Evolutionary conservation across 2,329 filamentous ascomycete genomes (phyloP), one percentile per base, ranked within the genome.

Genomic region (Lachnellula subtilissima): DNA sequence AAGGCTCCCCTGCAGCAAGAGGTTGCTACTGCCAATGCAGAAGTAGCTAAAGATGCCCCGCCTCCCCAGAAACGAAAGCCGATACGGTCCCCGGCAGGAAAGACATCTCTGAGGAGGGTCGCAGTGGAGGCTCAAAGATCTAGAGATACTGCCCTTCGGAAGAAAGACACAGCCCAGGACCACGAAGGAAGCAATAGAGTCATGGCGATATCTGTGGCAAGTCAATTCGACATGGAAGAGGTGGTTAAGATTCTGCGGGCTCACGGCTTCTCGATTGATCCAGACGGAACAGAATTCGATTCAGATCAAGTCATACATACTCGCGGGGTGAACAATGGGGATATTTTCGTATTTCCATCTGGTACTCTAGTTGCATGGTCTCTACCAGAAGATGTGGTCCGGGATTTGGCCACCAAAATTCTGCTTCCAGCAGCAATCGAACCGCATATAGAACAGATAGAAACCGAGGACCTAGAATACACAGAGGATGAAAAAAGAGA

Each of bases 281-380:
- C 84, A 2, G 82, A 87, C 63, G 74, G 73, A 49, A 83, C 79
- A 12, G 80, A 77, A 14, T 85, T 87, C 63, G 82, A 85, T 62
- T 74, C 78, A 48, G 76, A 77, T 61, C 83, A 86, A 65, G 82
- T 87, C 5, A 80, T 87, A 49, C 84, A 87, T 66, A 84, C 83
- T 6, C 75, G 82, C 51, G 78, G 78, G 8, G 76, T 80, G 57
- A 81, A 83, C 68, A 78, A 84, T 56, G 92, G 91, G 36, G 94
- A 99, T 73, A 84, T 97, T 50, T 97, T 97, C 69, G 86, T 99
- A 55, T 99, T 99, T 64, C 91, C 93, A 8, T 96, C 92, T 0
- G 94, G 94, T 11, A 96, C 92, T 12, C 82, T 97, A 7, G 94
- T 97, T 5, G 87, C 90, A 23, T 99, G 94, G 94, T 89, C 89